These are phyloP conservation scores for Cylindricascospora bacillispora DNA, from an alignment of 1,139 yeast genomes.

Conservation along the genomic window DNA sequence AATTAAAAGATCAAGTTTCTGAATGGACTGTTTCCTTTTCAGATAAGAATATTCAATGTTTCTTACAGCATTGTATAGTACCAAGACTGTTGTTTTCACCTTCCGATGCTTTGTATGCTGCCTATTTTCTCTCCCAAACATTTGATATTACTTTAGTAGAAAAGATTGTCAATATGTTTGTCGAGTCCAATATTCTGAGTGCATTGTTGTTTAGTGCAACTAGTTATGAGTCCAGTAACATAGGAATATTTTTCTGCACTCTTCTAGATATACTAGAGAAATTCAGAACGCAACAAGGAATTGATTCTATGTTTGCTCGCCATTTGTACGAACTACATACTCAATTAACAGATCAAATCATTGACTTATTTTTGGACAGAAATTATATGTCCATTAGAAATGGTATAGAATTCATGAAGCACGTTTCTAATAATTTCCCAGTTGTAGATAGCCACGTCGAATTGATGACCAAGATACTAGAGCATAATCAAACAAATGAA, in stretches of 20 bases:
- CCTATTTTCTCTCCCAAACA: slow-evolving; percentile 44
- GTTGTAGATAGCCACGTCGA: slow-evolving; percentile 58
- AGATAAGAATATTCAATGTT: slow-evolving; percentile 22
- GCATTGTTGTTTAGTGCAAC: slow-evolving; percentile 62
- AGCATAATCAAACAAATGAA: slow-evolving; percentile 40
- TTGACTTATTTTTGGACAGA: slow-evolving; percentile 36
- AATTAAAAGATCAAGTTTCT: slow-evolving; percentile 25
- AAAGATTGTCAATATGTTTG: slow-evolving; percentile 35
- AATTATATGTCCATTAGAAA: slow-evolving; percentile 78
- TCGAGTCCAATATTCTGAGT: slow-evolving; percentile 38
- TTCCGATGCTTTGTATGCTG: slow-evolving; percentile 66
- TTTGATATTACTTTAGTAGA: slow-evolving; percentile 34
- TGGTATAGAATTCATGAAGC: slow-evolving; percentile 65
- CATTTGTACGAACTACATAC: slow-evolving; percentile 45
- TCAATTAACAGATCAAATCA: slow-evolving; percentile 32
- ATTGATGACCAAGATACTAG: slow-evolving; percentile 35
- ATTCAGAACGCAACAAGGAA: slow-evolving; percentile 11
- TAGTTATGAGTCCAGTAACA: slow-evolving; percentile 65
- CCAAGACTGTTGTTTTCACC: slow-evolving; percentile 76
- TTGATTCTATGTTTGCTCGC: slow-evolving; percentile 6
- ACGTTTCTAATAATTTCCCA: slow-evolving; percentile 55
- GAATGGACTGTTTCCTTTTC: slow-evolving; percentile 12
- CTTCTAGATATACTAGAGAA: slow-evolving; percentile 35
- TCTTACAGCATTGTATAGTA: slow-evolving; percentile 54
- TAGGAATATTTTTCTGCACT: slow-evolving; percentile 62